Base-by-base conservation (phyloP, 805 yeast genomes). In the Nakazawaea wyomingensis region DNA sequence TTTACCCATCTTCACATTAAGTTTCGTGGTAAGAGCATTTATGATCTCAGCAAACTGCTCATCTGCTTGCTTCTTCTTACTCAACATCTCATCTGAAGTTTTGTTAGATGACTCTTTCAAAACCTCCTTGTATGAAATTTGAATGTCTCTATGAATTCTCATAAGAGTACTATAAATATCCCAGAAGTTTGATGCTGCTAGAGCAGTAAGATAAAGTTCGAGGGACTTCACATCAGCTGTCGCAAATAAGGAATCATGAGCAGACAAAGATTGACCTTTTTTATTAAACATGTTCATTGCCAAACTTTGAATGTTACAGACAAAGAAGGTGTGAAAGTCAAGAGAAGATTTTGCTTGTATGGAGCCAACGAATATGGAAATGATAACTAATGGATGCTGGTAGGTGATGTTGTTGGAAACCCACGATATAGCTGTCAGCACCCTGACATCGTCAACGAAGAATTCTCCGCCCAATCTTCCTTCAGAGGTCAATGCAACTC, bases 401-500 rank as follows among this genome's bases (percentile, higher is more conserved):
- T 71, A 60, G 4, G 64, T 55, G 4, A 65, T 62, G 14, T 71
- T 70, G 6, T 61, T 64, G 11, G 67, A 55, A 21, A 77, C 75
- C 95, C 96, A 91, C 27, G 76, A 72, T 11, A 89, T 78, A 0
- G 82, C 83, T 0, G 93, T 72, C 29, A 80, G 78, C 43, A 81
- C 59, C 40, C 74, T 65, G 2, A 80, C 60, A 32, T 76, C 70
- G 1, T 66, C 62, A 3, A 83, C 50, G 0, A 56, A 60, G n/a
- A 90, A 49, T 3, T 61, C 57, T 0, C 96, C 96, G 32, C 93
- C 85, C 11, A 93, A 65, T 47, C 99, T 74, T 4, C 99, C 99
- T 37, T 70, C 74, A 0, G 90, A 80, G 0, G 60, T 55, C 16
- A 89, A 61, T 2, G 55, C 47, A 10, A 85, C 51, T 1, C 61